A percentile compares a stretch with the other conserved stretches of the same genome.
Evolutionary conservation across 1,284 basidiomycete genomes (phyloP).

Genomic region (Trichosporon sp.): DNA sequence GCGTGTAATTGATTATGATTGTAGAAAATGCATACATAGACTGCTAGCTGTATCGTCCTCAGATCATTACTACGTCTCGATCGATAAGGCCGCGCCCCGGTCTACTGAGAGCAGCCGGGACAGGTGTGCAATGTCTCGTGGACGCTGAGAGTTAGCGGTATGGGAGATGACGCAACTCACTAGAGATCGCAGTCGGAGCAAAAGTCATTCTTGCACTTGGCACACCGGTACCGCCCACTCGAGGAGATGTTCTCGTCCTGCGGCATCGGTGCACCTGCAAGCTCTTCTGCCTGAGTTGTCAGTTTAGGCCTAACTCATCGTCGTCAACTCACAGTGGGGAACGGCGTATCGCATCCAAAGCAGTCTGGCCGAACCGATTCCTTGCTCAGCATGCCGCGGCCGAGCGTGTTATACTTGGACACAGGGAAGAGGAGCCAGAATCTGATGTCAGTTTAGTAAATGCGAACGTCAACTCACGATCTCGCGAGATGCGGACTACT

Average conservation of each 20-base stretch:
- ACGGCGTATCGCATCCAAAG: conserved; percentile 65
- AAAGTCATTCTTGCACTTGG: conserved; percentile 51
- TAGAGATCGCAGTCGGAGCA: conserved; percentile 71
- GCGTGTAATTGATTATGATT: not conserved
- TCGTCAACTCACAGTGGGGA: conserved; percentile 46
- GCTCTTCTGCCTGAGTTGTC: not conserved
- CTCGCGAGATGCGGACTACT: conserved; percentile 93
- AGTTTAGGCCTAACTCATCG: conserved; percentile 8
- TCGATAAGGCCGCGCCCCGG: no score
- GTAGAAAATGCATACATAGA: not conserved
- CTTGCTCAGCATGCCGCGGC: conserved; percentile 30
- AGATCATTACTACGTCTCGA: not conserved
- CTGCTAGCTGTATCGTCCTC: not conserved
- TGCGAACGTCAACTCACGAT: conserved; percentile 58
- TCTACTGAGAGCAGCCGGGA: conserved; percentile 50
- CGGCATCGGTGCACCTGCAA: conserved; percentile 41
- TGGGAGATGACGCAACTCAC: conserved; percentile 8
- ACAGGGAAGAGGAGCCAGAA: conserved; percentile 47
- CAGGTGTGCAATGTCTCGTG: conserved; percentile 69
- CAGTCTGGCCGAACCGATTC: conserved; percentile 52
- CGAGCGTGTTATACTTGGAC: conserved; percentile 31
- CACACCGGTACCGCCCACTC: conserved; percentile 63
- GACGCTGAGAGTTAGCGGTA: conserved; percentile 37
- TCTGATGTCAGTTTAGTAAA: conserved; percentile 16
- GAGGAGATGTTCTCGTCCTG: conserved; percentile 65